Percentiles rank a stretch among this genome's conserved stretches.
These are phyloP conservation scores for Fusarium paranaense DNA, from an alignment of 2,329 filamentous ascomycete species.

Conservation along the genomic window DNA sequence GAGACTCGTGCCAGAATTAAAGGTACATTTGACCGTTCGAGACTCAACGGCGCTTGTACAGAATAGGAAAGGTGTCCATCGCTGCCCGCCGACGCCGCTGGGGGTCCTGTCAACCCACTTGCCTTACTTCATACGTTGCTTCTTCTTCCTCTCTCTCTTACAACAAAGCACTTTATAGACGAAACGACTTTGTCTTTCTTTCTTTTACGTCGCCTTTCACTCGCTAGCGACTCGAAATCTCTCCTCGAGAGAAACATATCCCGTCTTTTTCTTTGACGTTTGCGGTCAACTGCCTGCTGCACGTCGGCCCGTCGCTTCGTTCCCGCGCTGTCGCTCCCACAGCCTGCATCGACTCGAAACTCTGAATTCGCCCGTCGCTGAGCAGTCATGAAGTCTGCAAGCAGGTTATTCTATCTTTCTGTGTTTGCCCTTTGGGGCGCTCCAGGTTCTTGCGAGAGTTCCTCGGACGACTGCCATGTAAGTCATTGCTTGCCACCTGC, in stretches of 20 bases:
- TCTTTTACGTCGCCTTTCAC: slow-evolving; percentile 22
- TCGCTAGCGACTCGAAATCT: slow-evolving; percentile 16
- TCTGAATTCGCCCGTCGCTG: slow-evolving; percentile 19
- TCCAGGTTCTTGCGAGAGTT: slow-evolving; percentile 57
- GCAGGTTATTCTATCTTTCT: slow-evolving; percentile 66
- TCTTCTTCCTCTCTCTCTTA: slow-evolving; percentile 26
- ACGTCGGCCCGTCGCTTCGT: slow-evolving; percentile 7
- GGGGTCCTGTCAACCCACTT: slow-evolving; percentile 33
- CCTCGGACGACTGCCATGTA: slow-evolving; percentile 66
- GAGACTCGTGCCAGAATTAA: slow-evolving; percentile 13
- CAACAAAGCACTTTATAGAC: slow-evolving; percentile 8
- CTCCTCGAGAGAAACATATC: neutral
- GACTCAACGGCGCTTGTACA: slow-evolving; percentile 13
- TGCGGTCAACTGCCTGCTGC: neutral
- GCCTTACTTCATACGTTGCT: slow-evolving; percentile 38
- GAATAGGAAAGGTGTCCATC: slow-evolving; percentile 25
- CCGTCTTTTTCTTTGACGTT: slow-evolving; percentile 1
- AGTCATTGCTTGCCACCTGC: slow-evolving; percentile 43
- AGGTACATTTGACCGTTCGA: slow-evolving; percentile 29
- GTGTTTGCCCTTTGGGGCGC: slow-evolving; percentile 67
- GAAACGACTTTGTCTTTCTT: neutral
- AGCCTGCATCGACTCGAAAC: slow-evolving; percentile 1
- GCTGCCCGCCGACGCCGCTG: slow-evolving; percentile 33
- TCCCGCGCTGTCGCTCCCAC: neutral
- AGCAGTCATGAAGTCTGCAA: slow-evolving; percentile 62